Evolutionary conservation across 2,329 filamentous ascomycete species (phyloP), one percentile per base, ranked within the genome.

Genomic region (Tolypocladium ophioglossoides): DNA sequence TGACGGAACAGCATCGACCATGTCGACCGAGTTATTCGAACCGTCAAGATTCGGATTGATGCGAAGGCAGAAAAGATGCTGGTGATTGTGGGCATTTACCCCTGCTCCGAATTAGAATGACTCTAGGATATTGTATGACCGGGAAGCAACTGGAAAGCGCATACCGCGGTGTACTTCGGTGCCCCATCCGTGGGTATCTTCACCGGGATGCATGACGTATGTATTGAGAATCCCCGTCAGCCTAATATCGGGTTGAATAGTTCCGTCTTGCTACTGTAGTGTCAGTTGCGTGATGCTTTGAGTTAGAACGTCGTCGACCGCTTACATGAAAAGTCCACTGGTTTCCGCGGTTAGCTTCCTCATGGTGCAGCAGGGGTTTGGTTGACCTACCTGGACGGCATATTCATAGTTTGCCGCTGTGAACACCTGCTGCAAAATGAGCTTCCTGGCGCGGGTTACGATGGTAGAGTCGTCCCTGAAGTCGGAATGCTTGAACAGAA

Each of bases 21-120:
- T 83, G 75, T 90, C 92, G 56, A 96, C 78, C 0, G 90, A 91
- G 69, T 96, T 96, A 58, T 85, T 79, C 1, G 85, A 82, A 0
- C 91, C 91, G 66, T 96, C 91, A 54, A 96, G 81, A 65, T 92
- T 94, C 35, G 91, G 82, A 67, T 96, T 88, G 46, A 96, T 76
- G 44, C 91, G 88, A 46, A 96, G 75, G 66, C 90, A 96, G 80
- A 96, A 96, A 35, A 96, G 79, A 69, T 96, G 91, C 71, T 96
- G 91, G 70, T 96, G 91, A 74, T 96, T 96, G 73, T 96, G 91
- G 0, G 91, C 91, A 64, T 96, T 95, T 65, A 96, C 90, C 41
- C 89, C 77, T 63, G 51, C 52, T 24, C 14, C 37, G 14, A 16
- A 27, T 54, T 18, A 52, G 50, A 30, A 18, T 37, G n/a, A 27